These are phyloP conservation scores for Fusarium humuli DNA, from an alignment of 2,329 filamentous ascomycete genomes.

Conservation along the genomic window DNA sequence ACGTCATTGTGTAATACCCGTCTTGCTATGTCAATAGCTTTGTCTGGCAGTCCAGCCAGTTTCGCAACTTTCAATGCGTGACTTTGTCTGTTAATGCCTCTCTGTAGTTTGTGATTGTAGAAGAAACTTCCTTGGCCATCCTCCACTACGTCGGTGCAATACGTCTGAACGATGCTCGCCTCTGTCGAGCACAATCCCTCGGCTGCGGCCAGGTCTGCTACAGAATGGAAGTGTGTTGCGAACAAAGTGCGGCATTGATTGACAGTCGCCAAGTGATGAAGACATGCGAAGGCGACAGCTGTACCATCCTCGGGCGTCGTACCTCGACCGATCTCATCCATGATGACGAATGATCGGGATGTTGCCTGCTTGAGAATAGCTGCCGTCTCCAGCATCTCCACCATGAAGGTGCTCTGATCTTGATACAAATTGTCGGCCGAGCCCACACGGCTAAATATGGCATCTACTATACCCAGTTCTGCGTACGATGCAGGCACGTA, in stretches of 20 bases:
- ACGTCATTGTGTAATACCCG: conserved; percentile 59
- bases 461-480: conserved; percentile 91
- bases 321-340: conserved; percentile 97
- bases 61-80: conserved; percentile 96
- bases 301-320: conserved; percentile 93
- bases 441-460: conserved; percentile 92
- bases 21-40: conserved; percentile 75
- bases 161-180: conserved; percentile 70
- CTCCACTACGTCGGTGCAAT: conserved; percentile 91
- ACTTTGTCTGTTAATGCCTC: conserved; percentile 85
- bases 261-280: conserved; percentile 83
- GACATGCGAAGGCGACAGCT: conserved; percentile 88
- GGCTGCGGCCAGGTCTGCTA: conserved; percentile 79
- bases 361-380: conserved; percentile 89
- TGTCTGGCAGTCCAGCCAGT: conserved; percentile 82
- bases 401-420: conserved; percentile 98
- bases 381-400: conserved; percentile 98
- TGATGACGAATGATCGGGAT: conserved; percentile 88
- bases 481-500: conserved; percentile 92
- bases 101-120: conserved; percentile 85
- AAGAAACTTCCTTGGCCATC: conserved; percentile 77
- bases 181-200: conserved; percentile 56
- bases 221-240: conserved; percentile 91
- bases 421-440: conserved; percentile 95
- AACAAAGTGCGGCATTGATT: conserved; percentile 88